Conservation (phyloP, 805 yeast genomes). For the Wickerhamomyces alni region DNA sequence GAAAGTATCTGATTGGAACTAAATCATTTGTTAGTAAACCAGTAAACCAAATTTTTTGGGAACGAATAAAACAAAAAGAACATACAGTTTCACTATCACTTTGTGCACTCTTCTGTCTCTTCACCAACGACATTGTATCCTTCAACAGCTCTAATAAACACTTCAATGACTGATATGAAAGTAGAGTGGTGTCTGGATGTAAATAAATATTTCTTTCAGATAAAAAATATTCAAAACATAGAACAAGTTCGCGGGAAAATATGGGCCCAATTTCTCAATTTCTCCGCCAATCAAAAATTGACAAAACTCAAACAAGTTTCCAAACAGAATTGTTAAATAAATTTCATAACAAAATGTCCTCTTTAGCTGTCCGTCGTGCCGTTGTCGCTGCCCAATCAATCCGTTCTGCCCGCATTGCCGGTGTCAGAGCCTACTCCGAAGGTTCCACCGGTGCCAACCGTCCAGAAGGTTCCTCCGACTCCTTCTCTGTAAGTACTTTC, state of each 20-base stretch:
- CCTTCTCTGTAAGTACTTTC: constrained; percentile 49
- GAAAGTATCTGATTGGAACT: constrained; percentile 19
- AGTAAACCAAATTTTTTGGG: background rate
- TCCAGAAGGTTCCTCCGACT: constrained; percentile 46
- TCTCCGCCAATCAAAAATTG: constrained; percentile 12
- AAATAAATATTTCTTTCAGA: no score
- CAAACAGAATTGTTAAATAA: no score
- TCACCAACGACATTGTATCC: constrained; percentile 28
- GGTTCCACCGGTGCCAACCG: constrained; percentile 61
- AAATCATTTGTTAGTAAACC: constrained; percentile 1
- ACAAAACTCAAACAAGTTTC: no score
- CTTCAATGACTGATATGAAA: no score
- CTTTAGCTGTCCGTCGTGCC: constrained; percentile 33
- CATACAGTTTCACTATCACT: background rate
- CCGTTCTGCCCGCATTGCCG: constrained; percentile 10
- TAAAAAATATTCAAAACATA: no score
- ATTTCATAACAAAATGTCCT: constrained; percentile 21
- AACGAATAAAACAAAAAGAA: background rate
- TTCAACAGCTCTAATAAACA: no score
- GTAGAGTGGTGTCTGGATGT: constrained; percentile 13
- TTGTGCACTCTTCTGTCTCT: constrained; percentile 25
- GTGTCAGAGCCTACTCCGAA: constrained; percentile 36
- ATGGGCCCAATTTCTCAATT: background rate
- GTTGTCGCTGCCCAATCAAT: constrained; percentile 23
- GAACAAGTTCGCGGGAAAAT: background rate